Evolutionary conservation across 1,284 basidiomycete species (phyloP), one percentile per base, ranked within the genome.

Genomic region (Takashimella koratensis): DNA sequence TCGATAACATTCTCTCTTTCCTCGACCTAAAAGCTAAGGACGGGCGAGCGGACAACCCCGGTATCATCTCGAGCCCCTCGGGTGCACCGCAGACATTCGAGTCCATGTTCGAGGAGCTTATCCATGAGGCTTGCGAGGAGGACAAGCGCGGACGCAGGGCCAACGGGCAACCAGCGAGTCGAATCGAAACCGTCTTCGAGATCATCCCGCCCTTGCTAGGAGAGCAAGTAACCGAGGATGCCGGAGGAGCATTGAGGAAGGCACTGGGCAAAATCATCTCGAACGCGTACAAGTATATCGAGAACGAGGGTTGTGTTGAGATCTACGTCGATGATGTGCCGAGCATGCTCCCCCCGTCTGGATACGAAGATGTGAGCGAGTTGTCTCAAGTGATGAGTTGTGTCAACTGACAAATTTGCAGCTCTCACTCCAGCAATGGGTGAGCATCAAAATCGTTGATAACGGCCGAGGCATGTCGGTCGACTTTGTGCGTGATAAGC

Each of bases 1-100:
- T 74, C 20, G 70, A 72, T 52, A 76, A 76, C 50, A 73, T 76
- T 40, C 64, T 76, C 23, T 68, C 68, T 22, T 74, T 71, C 49
- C 65, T 64, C 47, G 70, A 66, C 57, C 61, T 73, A 30, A 66
- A 67, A 25, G 61, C 53, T 10, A 61, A 65, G 44, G 69, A 73
- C 49, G 63, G 65, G 12, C 48, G 48, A 3, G 45, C 44, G 30
- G 50, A 49, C 12, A 58, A 56, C 47, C 43, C 44, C 5, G 43
- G 20, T 5, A 13, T 13, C 12, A 13, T 45, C 44, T 36, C 46
- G 16, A 36, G 57, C 6, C 59, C 59, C 10, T 43, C 47, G 12
- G 57, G 63, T 5, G 60, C 56, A 3, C 59, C 63, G 0, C 55
- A 60, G 46, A 60, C 66, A 0, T 49, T 75, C 6, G 63, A 68